Evolutionary conservation across 768 basidiomycete genomes (phyloP), one percentile per base, ranked within the genome.

Genomic region (Paxillus ammoniavirescens): DNA sequence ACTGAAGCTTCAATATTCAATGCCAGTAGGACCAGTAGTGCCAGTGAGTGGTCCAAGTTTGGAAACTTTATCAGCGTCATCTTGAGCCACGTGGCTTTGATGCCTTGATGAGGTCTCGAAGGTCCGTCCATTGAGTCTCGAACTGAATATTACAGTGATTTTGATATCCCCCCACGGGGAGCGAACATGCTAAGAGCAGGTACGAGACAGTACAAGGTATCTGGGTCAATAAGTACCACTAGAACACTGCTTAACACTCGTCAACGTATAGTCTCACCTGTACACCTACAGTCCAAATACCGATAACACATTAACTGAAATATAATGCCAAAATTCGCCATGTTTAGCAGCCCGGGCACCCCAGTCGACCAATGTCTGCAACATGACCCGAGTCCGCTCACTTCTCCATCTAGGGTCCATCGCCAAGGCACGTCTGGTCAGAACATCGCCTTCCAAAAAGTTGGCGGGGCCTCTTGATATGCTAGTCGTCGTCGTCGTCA

Each of bases 401-500:
- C n/a, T n/a, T n/a, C n/a, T n/a, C n/a, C n/a, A n/a, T 26, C 23
- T 26, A 26, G 3, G 5, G 23, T 26, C 23, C 23, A 40, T 37
- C 35, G 15, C 28, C 17, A 45, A 33, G 8, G 40, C n/a, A 17
- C n/a, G n/a, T 47, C 45, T 26, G 10, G n/a, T 8, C 38, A 36
- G 36, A 28, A 13, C 2, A 4, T n/a, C 17, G 28, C 21, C 6
- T 37, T 23, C n/a, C 3, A 13, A n/a, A 30, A 35, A 21, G 12
- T 42, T 8, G 40, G 38, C n/a, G 49, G 38, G n/a, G 30, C 42
- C 33, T 36, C 41, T 21, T 2, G 17, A 47, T 21, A 40, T 47
- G 41, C 45, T 67, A 71, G 8, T 76, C 78, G 4, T 79, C 80
- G 1, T 77, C 80, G 1, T 80, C 79, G 1, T 77, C 77, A 2